Evolutionary conservation across 163 green algal genomes (phyloP), one percentile per base, ranked within the genome.

Genomic region (Volvox carteri): DNA sequence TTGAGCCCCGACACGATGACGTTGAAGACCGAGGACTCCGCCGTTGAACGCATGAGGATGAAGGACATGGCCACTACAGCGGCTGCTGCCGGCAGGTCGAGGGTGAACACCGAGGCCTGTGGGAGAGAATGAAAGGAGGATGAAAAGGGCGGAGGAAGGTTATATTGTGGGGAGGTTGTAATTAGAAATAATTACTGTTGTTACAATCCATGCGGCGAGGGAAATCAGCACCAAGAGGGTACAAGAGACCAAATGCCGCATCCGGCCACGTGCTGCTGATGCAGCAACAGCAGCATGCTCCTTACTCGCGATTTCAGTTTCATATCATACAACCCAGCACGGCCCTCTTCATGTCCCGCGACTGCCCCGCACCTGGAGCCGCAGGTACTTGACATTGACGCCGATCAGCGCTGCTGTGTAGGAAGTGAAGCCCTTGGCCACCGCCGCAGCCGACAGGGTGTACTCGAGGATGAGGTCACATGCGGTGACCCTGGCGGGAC

Each of bases 381-480:
- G 78, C 42, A 95, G 74, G 50, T 86, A 75, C n/a, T 50, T 42
- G 25, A 91, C 62, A 54, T 88, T 16, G n/a, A 93, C 42, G 42
- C 92, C 93, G 0, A 96, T 48, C 25, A 97, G 89, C 19, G 93
- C 93, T 3, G 93, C 93, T 14, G 96, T 73, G 90, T 98, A 98
- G 52, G 91, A 93, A 2, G 94, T 95, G 88, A 97, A 96, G 83
- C 94, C 96, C 39, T 96, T 95, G 6, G 95, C 95, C 21, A 98
- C 93, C 0, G 96, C 95, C 0, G 96, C 93, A 0, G 89, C 90
- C 14, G 92, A 96, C 37, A 98, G 90, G 0, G 93, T 95, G 90
- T 96, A 93, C 90, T 98, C 96, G 75, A 97, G 89, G 1, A 96
- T 86, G 78, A 98, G 94, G 91, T 96, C 95, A 84, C 91, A 96